Evolutionary conservation across 2,329 filamentous ascomycete genomes (phyloP), one percentile per base, ranked within the genome.

Genomic region (Ascocoryne sarcoides): DNA sequence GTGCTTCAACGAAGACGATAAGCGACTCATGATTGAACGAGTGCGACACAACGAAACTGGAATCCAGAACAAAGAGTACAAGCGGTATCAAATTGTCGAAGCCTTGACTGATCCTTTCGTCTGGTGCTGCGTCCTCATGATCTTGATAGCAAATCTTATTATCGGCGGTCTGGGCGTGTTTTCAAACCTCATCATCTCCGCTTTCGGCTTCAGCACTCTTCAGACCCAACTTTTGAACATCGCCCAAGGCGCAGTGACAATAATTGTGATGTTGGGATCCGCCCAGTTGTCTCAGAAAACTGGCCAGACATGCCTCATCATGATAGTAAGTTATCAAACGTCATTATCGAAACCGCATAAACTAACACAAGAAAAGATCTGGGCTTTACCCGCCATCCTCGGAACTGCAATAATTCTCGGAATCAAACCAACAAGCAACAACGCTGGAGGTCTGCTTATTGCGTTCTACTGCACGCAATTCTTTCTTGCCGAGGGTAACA

Each of bases 221-320:
- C 50, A 59, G 4, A 60, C 63, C 0, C 65, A 67, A 10, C 54
- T 67, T 4, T 64, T 66, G 35, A 65, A 62, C 39, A 60, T 66
- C 20, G 64, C 65, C 0, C 64, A 62, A 4, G 64, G 64, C n/a
- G 45, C 44, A 5, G 40, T 49, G 0, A 76, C 82, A 49, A 65
- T 80, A 10, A 61, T 79, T 15, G 68, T 75, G 0, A 82, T 72
- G 0, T 62, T 80, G 23, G 73, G 72, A 4, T 70, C 72, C 1
- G 76, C 73, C 0, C 87, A 71, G 71, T 54, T 87, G 3, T 79
- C 80, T 10, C 81, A 78, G 62, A 81, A 73, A 59, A 81, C 71
- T 1, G 63, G 68, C n/a, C 82, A 87, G 60, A 88, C 84, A 50
- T 59, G 82, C 12, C 52, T 82, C 14, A 66, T 77, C 34, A 86